Evolutionary conservation across 208 protist genomes (phyloP).

Genomic region (Sergeia podlipaevii): DNA sequence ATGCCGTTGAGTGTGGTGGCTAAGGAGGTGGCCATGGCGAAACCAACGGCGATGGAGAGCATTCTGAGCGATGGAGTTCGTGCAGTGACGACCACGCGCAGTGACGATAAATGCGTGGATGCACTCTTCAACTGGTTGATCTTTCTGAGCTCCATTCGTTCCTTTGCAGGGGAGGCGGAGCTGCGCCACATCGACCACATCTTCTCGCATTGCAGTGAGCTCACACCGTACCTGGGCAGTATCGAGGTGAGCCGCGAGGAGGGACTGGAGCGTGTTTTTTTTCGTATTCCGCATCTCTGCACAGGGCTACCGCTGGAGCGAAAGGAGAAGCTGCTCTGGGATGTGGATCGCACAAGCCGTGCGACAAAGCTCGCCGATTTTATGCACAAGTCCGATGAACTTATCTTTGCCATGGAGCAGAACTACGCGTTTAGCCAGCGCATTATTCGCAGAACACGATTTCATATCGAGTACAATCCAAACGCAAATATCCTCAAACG

Average conservation of each 20-base stretch:
- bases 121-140: constrained; percentile 81
- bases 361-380: constrained; percentile 77
- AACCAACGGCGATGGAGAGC: constrained; percentile 19
- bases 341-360: constrained; percentile 67
- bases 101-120: constrained; percentile 36
- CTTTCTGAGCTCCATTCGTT: constrained; percentile 41
- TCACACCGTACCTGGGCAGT: constrained; percentile 45
- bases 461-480: constrained; percentile 13
- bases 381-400: constrained; percentile 63
- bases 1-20: constrained; percentile 47
- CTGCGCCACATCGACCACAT: constrained; percentile 39
- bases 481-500: no score
- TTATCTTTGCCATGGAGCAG: constrained; percentile 83
- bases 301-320: constrained; percentile 50
- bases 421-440: constrained; percentile 38
- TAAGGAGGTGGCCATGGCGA: constrained; percentile 31
- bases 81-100: constrained; percentile 30
- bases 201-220: constrained; percentile 25
- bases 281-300: constrained; percentile 74
- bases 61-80: constrained; percentile 34
- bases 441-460: constrained; percentile 45
- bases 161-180: constrained; percentile 32
- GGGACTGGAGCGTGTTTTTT: constrained; percentile 79
- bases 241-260: constrained; percentile 75
- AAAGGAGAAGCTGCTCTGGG: constrained; percentile 73